Evolutionary conservation across 2,329 filamentous ascomycete genomes (phyloP).

Genomic region (Fusarium sp.): DNA sequence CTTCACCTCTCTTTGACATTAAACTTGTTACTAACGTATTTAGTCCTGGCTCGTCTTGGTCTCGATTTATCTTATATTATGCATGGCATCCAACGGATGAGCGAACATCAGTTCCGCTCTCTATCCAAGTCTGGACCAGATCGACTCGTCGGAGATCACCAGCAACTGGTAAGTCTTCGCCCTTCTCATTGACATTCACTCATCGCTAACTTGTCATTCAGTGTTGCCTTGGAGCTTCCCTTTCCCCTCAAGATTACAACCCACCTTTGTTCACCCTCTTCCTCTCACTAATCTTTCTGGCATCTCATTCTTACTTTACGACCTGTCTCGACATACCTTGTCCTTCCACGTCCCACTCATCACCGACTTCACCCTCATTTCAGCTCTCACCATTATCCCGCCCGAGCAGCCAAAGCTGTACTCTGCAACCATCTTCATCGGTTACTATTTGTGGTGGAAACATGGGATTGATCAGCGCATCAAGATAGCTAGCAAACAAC

Average conservation of each 20-base stretch:
- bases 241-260: not conserved
- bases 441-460: not conserved
- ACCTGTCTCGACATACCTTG: too few species aligned
- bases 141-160: not conserved
- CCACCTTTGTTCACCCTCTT: not conserved
- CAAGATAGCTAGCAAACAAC: not conserved
- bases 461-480: rapidly evolving
- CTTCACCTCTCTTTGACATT: rapidly evolving
- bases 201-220: not conserved
- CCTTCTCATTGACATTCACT: too few species aligned
- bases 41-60: too few species aligned
- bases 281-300: too few species aligned
- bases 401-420: rapidly evolving
- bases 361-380: not conserved
- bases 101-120: not conserved
- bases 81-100: not conserved
- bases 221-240: not conserved
- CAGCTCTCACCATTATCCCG: not conserved
- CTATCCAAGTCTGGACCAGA: not conserved
- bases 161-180: not conserved
- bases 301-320: too few species aligned
- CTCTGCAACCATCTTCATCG: not conserved
- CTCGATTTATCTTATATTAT: too few species aligned
- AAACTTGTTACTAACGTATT: too few species aligned
- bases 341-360: not conserved